Percentiles rank a stretch among this genome's conserved stretches.
Conservation (phyloP, 2,329 filamentous ascomycete species). For the Aspergillus fumigatiaffinis region DNA sequence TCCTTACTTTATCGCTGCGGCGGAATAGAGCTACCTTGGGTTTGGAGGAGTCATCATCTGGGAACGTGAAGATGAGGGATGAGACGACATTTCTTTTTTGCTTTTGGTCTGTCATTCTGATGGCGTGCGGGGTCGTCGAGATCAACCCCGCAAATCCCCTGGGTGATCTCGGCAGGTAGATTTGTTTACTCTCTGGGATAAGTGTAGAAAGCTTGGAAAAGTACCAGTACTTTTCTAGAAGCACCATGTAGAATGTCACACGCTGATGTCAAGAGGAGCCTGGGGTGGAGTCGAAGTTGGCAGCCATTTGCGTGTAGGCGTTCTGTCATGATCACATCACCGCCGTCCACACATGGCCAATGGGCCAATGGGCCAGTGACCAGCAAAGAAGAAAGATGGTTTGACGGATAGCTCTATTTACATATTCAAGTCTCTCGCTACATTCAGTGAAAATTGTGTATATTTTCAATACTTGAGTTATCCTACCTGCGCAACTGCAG, state of each 20-base stretch:
- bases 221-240: neutral
- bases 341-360: neutral
- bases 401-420: neutral
- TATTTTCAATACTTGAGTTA: too few relatives aligned
- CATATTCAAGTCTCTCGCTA: too few relatives aligned
- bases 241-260: neutral
- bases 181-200: neutral
- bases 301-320: neutral
- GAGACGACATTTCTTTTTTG: conserved; percentile 40
- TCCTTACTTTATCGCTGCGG: conserved; percentile 56
- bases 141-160: neutral
- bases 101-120: conserved; percentile 2
- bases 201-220: neutral
- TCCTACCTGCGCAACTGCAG: neutral
- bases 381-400: neutral
- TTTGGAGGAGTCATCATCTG: conserved; percentile 13
- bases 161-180: neutral
- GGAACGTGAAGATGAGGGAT: conserved; percentile 39
- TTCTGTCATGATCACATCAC: conserved; percentile 14
- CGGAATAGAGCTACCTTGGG: conserved; percentile 59
- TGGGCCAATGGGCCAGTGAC: too few relatives aligned
- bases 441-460: too few relatives aligned
- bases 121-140: neutral
- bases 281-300: neutral
- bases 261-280: neutral